These are phyloP conservation scores for Suhomyces atakaporum DNA, from an alignment of 1,139 yeast genomes.

Conservation along the genomic window DNA sequence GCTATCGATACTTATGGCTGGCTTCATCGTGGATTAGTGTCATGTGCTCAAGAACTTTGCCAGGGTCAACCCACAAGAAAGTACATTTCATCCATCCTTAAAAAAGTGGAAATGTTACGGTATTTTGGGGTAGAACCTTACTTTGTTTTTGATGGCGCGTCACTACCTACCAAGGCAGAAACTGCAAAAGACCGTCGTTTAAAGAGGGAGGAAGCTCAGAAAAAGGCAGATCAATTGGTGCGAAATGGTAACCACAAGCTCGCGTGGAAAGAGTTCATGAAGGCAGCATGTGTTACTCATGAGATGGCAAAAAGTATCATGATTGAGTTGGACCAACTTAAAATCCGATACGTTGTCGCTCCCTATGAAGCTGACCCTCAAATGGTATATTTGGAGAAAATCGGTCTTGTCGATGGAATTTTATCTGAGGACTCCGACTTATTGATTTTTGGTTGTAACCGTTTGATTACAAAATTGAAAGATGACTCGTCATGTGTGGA, in stretches of 20 bases:
- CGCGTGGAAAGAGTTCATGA: conserved; percentile 72
- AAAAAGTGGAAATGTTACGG: conserved; percentile 64
- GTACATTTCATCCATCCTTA: conserved; percentile 61
- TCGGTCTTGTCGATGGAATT: conserved; percentile 79
- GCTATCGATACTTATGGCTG: conserved; percentile 97
- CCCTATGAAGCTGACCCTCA: conserved; percentile 99
- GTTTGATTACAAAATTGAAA: conserved; percentile 76
- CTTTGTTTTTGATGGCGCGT: conserved; percentile 92
- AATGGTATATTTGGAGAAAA: conserved; percentile 82
- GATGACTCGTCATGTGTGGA: conserved; percentile 77
- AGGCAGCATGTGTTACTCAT: conserved; percentile 86
- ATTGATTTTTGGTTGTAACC: conserved; percentile 80
- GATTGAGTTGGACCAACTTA: conserved; percentile 61
- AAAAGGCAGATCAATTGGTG: conserved; percentile 52
- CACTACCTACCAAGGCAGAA: conserved; percentile 72
- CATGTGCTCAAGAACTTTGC: conserved; percentile 85
- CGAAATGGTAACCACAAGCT: conserved; percentile 53
- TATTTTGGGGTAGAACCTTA: conserved; percentile 77
- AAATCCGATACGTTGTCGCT: conserved; percentile 80
- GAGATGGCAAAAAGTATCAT: conserved; percentile 88
- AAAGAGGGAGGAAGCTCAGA: conserved; percentile 58
- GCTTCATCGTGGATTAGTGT: conserved; percentile 84
- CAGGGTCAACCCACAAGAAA: conserved; percentile 67
- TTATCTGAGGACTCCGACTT: conserved; percentile 94
- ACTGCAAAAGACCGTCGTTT: conserved; percentile 69